Percentiles rank a stretch among this genome's conserved stretches.
Conservation (phyloP, 2,329 filamentous ascomycete species). For the Trichoderma gracile region DNA sequence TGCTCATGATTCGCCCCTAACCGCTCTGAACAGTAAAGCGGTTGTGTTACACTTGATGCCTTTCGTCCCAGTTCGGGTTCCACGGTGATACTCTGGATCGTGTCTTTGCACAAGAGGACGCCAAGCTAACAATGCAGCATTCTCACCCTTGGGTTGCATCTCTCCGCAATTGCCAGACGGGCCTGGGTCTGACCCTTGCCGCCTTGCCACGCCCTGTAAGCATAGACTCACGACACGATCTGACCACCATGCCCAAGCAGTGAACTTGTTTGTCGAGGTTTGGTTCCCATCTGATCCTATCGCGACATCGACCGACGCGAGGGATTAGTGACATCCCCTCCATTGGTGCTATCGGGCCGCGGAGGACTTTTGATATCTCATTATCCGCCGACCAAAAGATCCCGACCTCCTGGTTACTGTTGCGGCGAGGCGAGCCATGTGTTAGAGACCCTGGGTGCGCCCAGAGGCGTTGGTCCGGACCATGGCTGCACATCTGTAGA, state of each 20-base stretch:
- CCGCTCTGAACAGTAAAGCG: not conserved
- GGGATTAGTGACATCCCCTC: not conserved
- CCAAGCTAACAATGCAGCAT: not conserved
- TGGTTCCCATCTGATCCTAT: not conserved
- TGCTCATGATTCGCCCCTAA: not conserved
- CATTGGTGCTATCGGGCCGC: not conserved
- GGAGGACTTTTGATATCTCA: not conserved
- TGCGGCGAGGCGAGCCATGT: not conserved
- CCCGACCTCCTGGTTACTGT: not conserved
- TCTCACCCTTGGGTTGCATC: not conserved
- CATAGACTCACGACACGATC: not conserved
- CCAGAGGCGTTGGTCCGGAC: not conserved
- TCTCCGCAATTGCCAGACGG: constrained; percentile 9
- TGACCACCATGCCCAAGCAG: not conserved
- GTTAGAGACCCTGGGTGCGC: not conserved
- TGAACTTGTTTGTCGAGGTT: not conserved
- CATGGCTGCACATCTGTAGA: not conserved
- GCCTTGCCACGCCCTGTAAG: not conserved
- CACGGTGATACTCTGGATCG: not conserved
- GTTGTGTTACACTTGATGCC: not conserved
- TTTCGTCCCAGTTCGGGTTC: not conserved
- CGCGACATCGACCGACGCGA: not conserved
- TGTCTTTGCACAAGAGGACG: not conserved
- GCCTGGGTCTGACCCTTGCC: not conserved
- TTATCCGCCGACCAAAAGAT: not conserved